These are phyloP conservation scores for Selaginella moellendorffii DNA, from an alignment of 75 land plant genomes.

Conservation along the genomic window DNA sequence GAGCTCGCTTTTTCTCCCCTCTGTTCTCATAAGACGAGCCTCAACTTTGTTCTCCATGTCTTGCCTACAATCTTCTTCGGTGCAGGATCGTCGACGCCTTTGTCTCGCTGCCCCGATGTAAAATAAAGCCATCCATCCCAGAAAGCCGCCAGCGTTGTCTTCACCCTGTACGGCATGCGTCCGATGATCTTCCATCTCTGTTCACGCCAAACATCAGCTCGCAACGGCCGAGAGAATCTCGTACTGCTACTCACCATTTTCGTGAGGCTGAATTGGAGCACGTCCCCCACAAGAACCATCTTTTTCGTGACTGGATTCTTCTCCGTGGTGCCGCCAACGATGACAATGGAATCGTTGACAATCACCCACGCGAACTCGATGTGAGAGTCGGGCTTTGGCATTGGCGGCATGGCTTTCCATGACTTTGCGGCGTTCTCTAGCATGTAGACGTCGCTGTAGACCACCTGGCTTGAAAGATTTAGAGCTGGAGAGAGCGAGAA, in stretches of 20 bases:
- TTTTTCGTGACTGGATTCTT: conserved; percentile 81
- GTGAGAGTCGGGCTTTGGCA: conserved; percentile 89
- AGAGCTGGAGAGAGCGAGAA: background rate
- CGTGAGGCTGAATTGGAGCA: conserved; percentile 56
- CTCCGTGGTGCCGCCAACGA: conserved; percentile 82
- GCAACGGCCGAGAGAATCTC: background rate
- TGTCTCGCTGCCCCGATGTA: conserved; percentile 94
- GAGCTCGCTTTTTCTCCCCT: no score
- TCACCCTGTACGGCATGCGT: conserved; percentile 65
- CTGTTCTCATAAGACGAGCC: background rate
- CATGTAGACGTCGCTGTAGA: conserved; percentile 82
- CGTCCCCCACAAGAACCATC: conserved; percentile 80
- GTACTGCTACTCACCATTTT: conserved; percentile 24
- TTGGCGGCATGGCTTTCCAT: conserved; percentile 60
- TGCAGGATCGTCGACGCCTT: conserved; percentile 60
- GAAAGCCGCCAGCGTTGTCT: conserved; percentile 68
- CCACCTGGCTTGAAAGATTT: conserved; percentile 38
- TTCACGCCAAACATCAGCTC: background rate
- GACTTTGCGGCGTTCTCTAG: conserved; percentile 46
- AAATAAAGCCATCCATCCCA: conserved; percentile 96
- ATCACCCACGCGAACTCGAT: conserved; percentile 93
- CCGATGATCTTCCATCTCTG: conserved; percentile 85
- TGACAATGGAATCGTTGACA: conserved; percentile 68
- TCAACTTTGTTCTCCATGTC: conserved; percentile 71
- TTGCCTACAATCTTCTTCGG: conserved; percentile 70